Conservation (phyloP, 345 rosid species). For the Murraya paniculata region DNA sequence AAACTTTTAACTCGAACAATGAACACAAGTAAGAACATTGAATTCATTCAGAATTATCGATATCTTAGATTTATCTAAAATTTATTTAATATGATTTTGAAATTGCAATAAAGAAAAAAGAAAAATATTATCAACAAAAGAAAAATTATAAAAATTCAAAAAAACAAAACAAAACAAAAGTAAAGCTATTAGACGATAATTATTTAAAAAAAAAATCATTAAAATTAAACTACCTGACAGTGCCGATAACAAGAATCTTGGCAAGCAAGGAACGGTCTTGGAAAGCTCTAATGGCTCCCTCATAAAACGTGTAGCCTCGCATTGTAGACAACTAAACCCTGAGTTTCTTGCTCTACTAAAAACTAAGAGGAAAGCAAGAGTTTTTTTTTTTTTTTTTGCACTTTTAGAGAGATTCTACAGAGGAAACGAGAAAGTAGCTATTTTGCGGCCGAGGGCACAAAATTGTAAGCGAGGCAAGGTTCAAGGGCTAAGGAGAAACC, state of each 20-base stretch:
- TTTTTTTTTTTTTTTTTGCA: not conserved
- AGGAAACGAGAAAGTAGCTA: slow-evolving; percentile 18
- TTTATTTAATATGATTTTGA: not conserved
- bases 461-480: not conserved
- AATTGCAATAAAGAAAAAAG: too few species aligned
- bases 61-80: not conserved
- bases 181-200: too few species aligned
- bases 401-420: slow-evolving; percentile 2
- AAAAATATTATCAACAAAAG: too few species aligned
- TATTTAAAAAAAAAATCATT: too few species aligned
- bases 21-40: not conserved
- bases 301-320: slow-evolving; percentile 36
- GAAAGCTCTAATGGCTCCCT: slow-evolving; percentile 37
- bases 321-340: slow-evolving; percentile 16
- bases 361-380: not conserved
- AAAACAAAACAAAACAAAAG: not conserved
- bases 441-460: not conserved
- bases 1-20: not conserved
- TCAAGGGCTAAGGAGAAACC: not conserved
- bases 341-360: not conserved
- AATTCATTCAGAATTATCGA: not conserved
- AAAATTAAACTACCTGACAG: slow-evolving; percentile 33
- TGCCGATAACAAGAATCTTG: slow-evolving; percentile 48
- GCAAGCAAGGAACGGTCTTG: slow-evolving; percentile 42
- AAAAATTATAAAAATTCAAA: too few species aligned